Evolutionary conservation across 352 stramenopile genomes (phyloP).

Genomic region (Globisporangium okanoganense): DNA sequence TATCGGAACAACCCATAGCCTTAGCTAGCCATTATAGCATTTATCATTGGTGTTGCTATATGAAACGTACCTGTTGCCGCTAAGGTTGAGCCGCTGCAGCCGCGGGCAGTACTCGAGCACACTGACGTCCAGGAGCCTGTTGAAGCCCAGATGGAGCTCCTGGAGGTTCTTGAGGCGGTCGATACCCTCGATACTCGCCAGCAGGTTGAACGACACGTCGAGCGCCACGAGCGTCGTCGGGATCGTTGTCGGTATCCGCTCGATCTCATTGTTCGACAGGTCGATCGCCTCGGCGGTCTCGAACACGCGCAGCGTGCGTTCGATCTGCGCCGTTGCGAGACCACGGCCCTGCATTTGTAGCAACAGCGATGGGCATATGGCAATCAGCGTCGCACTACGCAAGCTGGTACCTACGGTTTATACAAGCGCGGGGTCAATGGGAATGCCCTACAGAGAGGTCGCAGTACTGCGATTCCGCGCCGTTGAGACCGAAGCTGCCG

Average conservation of each 20-base stretch:
- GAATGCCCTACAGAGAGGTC: conserved; percentile 49
- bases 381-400: not conserved
- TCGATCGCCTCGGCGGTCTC: conserved; percentile 56
- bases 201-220: conserved; percentile 70
- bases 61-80: conserved; percentile 51
- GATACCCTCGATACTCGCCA: conserved; percentile 39
- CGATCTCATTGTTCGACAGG: conserved; percentile 76
- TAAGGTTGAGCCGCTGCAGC: conserved; percentile 59
- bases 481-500: conserved; percentile 49
- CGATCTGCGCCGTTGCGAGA: conserved; percentile 47
- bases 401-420: not conserved
- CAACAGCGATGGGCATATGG: not conserved
- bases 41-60: not conserved
- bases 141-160: conserved; percentile 68
- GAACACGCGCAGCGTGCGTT: conserved; percentile 66
- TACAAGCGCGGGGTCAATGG: too few species aligned
- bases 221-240: conserved; percentile 40
- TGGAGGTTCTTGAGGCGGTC: conserved; percentile 62
- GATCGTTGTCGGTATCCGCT: conserved; percentile 50
- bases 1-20: conserved; percentile 6
- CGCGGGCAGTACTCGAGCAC: conserved; percentile 61
- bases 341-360: conserved; percentile 37
- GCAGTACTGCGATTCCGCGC: conserved; percentile 52
- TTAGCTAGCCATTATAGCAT: not conserved
- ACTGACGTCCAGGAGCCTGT: conserved; percentile 53